Evolutionary conservation across 2,329 filamentous ascomycete genomes (phyloP).

Genomic region (Pseudonectria buxi): DNA sequence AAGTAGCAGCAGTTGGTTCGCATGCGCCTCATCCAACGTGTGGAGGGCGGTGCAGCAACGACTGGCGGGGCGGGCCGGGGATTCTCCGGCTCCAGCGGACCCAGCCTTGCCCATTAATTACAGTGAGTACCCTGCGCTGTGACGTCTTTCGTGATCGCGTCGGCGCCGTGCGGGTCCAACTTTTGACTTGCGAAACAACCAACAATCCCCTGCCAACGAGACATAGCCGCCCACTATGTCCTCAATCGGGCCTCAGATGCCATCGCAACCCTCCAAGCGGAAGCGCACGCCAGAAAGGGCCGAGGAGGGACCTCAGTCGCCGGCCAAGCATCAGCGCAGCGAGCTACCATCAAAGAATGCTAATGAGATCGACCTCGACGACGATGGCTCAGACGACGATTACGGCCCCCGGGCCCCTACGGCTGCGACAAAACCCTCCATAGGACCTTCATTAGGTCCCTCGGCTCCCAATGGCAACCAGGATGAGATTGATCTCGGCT

Average conservation of each 20-base stretch:
- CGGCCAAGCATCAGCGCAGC: conserved; percentile 35
- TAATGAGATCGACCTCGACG: conserved; percentile 42
- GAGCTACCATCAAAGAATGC: conserved; percentile 32
- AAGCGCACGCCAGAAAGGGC: conserved; percentile 46
- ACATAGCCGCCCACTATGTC: conserved; percentile 44
- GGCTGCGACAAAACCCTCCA: conserved; percentile 8
- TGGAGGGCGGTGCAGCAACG: conserved; percentile 13
- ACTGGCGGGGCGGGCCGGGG: conserved; percentile 18
- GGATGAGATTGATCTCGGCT: conserved; percentile 36
- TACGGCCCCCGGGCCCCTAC: conserved; percentile 32
- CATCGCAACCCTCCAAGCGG: conserved; percentile 59
- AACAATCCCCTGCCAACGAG: conserved; percentile 4
- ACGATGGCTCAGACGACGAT: conserved; percentile 33
- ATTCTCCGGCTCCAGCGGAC: conserved; percentile 16
- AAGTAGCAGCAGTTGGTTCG: conserved; percentile 13
- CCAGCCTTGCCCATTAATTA: conserved; percentile 3
- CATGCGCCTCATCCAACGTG: conserved; percentile 17
- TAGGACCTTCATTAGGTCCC: conserved; percentile 17
- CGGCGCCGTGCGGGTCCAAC: conserved; percentile 3
- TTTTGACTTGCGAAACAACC: conserved; percentile 6
- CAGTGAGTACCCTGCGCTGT: conserved; percentile 9
- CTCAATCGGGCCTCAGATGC: conserved; percentile 63
- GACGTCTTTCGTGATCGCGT: conserved; percentile 15
- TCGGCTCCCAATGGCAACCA: conserved; percentile 20
- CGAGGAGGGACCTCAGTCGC: conserved; percentile 28